Evolutionary conservation across 2,329 filamentous ascomycete species (phyloP), one percentile per base, ranked within the genome.

Genomic region (Knufia petricola): DNA sequence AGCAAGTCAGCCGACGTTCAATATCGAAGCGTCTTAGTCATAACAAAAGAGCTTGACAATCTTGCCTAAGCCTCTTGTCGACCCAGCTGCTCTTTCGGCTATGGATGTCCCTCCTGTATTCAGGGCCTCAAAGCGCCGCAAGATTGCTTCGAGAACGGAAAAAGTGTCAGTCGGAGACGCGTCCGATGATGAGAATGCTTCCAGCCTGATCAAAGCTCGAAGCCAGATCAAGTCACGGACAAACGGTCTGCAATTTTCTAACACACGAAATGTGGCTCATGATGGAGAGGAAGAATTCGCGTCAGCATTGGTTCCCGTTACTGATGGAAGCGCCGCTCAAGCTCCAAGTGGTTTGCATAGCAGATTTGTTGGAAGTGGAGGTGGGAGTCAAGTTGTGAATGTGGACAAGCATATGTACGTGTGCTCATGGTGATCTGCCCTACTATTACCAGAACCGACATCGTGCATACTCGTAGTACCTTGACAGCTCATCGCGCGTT

Each of bases 321-420:
- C 26, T 12, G 26, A 28, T 28, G 26, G 26, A 6, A 28, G 12
- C 26, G 26, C 26, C 26, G 43, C 38, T 49, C 42, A 49, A 34
- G 49, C 6, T 56, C 56, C 23, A 47, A 58, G 21, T 43, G 46
- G 30, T 51, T 39, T 3, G 49, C 58, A 17, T 60, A 57, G 30
- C 49, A 70, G 32, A 65, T 64, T 43, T 21, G n/a, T 8, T n/a
- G 43, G 64, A 66, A 6, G 71, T 72, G 51, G 63, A 63, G 40
- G 69, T 72, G 46, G 72, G 57, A 79, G 76, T 0, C 74, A 78
- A 55, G 70, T 73, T 2, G 70, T 73, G 15, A 76, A 80, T 49
- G 69, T 72, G 31, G 76, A 82, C 59, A 76, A 72, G 62, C 78
- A 82, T 63, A 80, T 82, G 79, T 82, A 74, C 73, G 77, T 70